Evolutionary conservation across 2,329 filamentous ascomycete species (phyloP).

Genomic region (Hymenoscyphus fraxineus): DNA sequence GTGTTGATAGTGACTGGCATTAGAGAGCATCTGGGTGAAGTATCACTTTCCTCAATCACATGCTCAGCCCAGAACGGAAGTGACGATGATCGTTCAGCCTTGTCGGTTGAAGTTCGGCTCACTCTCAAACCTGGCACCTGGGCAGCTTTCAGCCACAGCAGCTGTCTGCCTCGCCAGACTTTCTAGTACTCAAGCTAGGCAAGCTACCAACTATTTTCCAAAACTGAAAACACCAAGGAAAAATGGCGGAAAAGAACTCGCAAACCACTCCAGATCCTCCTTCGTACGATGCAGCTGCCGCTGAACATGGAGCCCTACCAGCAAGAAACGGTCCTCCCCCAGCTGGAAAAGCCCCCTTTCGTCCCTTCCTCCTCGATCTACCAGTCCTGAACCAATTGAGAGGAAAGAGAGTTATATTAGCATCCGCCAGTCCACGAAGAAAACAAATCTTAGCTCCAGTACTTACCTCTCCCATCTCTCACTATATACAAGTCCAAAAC

Average conservation of each 20-base stretch:
- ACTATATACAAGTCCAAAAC: background rate
- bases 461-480: conserved; percentile 18
- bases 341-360: conserved; percentile 28
- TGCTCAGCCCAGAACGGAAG: background rate
- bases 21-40: background rate
- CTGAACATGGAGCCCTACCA: conserved; percentile 27
- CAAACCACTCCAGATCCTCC: conserved; percentile 19
- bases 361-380: conserved; percentile 68
- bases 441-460: conserved; percentile 75
- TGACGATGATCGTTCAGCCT: conserved; percentile 2
- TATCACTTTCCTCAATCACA: conserved; percentile 13
- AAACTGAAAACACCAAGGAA: background rate
- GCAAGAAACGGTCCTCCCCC: conserved; percentile 18
- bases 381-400: conserved; percentile 75
- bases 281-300: conserved; percentile 27
- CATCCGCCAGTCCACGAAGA: conserved; percentile 82
- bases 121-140: background rate
- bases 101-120: background rate
- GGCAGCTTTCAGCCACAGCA: background rate
- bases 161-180: background rate
- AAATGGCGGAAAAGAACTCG: conserved; percentile 9
- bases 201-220: background rate
- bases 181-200: background rate
- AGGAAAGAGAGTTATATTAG: conserved; percentile 79
- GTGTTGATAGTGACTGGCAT: background rate